Base-by-base conservation (phyloP, 345 rosid genomes). In the Clarkia xantiana region DNA sequence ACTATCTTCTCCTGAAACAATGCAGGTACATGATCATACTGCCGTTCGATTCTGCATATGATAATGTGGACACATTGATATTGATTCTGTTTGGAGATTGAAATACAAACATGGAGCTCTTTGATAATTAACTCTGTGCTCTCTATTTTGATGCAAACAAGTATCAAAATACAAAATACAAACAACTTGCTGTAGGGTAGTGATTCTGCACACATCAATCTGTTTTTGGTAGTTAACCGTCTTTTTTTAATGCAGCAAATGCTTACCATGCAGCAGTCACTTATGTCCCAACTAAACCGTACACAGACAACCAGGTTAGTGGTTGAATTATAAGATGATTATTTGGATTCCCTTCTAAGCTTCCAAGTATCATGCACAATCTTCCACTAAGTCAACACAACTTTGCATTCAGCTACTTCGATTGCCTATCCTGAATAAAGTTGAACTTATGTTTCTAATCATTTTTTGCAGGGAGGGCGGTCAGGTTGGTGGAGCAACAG, bases 1-100 rank as follows among this genome's bases (percentile, higher is more conserved):
- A 66, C 65, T 85, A 55, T 75, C 80, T 57, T 77, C 82, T 42
- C 91, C 95, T 5, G 95, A 82, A 71, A 70, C 75, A 48, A 75
- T 85, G 78, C 95, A 85, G 88, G 95, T 62, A 58, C 47, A 40
- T 43, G 7, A 7, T 29, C 36, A 29, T 29, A 7, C 36, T 29
- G 36, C 36, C 36, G 8, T 29, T 29, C 8, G 7, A 29, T 29
- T 29, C 36, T 29, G 36, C 36, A 29, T 29, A 29, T 1, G 36
- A 7, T 29, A 10, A 29, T 29, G 9, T 29, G 36, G 36, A 29
- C 36, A 29, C 36, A 7, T 3, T 29, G 6, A 29, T 29, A 29
- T 29, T 5, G 36, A 29, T 29, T 29, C 36, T 29, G 36, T 29
- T 7, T 29, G 36, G 36, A 29, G 36, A 29, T 29, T 29, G 36